Evolutionary conservation across 2,329 filamentous ascomycete genomes (phyloP), one percentile per base, ranked within the genome.

Genomic region (Aureobasidium sp.): DNA sequence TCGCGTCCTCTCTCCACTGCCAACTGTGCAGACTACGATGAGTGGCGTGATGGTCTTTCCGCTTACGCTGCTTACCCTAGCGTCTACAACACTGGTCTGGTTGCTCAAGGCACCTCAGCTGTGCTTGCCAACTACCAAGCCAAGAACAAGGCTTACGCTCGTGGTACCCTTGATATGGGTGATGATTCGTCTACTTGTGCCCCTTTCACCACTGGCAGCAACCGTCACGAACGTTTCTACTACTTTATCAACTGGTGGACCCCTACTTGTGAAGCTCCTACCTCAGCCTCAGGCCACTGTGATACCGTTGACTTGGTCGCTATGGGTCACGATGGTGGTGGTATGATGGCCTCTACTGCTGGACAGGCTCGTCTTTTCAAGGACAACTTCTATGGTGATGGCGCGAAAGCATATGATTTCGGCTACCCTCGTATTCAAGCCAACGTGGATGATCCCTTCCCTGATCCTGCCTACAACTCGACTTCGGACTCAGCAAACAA

Each of bases 201-300:
- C 3, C 72, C 73, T 2, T 54, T 41, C 10, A 70, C 71, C 1
- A 70, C 71, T 9, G 73, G 73, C 13, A 59, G 59, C 11, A 71
- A 75, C 39, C 69, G 73, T 7, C 71, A 74, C 54, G 73, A 75
- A 66, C 71, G 73, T 7, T 75, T 75, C 66, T 74, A 74, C 69
- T 71, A 74, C 66, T 74, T 73, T 64, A 72, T 74, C 68, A 69
- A 71, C 48, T 67, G 66, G 9, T 74, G 74, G 62, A 70, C 71
- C 16, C 60, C 67, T 3, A 65, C 65, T n/a, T 73, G 72, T 60
- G 62, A 59, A 25, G 47, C 29, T 27, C n/a, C 64, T 3, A 64
- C 66, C 42, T 65, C 71, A 9, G 36, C 55, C 0, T 64, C 62
- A 11, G 63, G 63, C n/a, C 68, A 70, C 45, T 73, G 71, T 54